Conservation (phyloP, 2,329 filamentous ascomycete species). For the Sporothrix pallida region DNA sequence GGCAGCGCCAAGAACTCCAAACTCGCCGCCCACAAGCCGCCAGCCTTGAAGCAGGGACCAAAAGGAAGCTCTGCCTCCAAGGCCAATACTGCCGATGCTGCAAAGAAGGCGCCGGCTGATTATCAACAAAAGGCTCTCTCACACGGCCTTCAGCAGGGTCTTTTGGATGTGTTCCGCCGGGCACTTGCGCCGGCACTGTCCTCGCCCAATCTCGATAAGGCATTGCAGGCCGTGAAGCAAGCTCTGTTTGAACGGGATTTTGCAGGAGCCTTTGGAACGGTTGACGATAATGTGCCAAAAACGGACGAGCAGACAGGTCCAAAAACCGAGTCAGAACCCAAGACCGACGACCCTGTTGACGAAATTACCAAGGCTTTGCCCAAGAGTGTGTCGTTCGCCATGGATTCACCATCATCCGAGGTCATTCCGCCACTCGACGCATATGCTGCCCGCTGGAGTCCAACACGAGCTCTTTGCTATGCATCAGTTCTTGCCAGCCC, state of each 20-base stretch:
- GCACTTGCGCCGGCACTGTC: constrained; percentile 62
- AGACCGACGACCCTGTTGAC: not conserved
- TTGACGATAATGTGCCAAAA: not conserved
- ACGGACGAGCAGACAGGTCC: not conserved
- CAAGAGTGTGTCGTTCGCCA: not conserved
- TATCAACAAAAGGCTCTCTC: constrained; percentile 31
- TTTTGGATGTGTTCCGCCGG: constrained; percentile 74
- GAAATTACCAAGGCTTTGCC: not conserved
- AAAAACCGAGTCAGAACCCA: not conserved
- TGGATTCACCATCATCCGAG: not conserved
- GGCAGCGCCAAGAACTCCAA: constrained; percentile 27
- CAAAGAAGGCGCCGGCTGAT: not conserved
- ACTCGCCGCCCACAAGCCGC: constrained; percentile 25
- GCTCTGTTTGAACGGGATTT: constrained; percentile 90
- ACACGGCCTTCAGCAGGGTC: constrained; percentile 35
- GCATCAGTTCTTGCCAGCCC: constrained; percentile 56
- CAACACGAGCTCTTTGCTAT: constrained; percentile 83
- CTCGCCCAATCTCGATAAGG: constrained; percentile 54
- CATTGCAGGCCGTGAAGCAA: constrained; percentile 82
- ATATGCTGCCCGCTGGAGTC: constrained; percentile 91
- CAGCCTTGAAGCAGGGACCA: not conserved
- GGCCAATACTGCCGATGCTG: not conserved
- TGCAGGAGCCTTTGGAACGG: constrained; percentile 69
- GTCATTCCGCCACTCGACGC: constrained; percentile 63
- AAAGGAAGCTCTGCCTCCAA: constrained; percentile 1